Evolutionary conservation across 2,329 filamentous ascomycete genomes (phyloP), one percentile per base, ranked within the genome.

Genomic region (Hymenoscyphus repandus): DNA sequence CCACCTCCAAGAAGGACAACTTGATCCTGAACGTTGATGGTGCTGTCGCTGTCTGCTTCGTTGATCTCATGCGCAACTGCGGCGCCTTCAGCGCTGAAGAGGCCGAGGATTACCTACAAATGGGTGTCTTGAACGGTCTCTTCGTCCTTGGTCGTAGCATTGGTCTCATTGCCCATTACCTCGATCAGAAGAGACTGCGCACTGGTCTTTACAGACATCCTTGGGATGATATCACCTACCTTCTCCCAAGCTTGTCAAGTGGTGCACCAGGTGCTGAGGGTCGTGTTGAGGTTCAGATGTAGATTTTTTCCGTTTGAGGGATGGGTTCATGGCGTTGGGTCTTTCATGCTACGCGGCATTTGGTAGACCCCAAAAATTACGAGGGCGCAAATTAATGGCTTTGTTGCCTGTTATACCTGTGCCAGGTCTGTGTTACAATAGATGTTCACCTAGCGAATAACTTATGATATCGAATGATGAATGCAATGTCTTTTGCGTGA

Each of bases 1-100:
- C 93, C 50, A 99, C 93, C 45, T 96, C 90, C 60, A 99, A 99
- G 88, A 99, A 99, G 83, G 93, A 99, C 78, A 99, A 97, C 81
- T 83, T 99, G 63, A 99, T 99, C 66, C 85, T 99, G 67, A 99
- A 99, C 80, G 93, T 99, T 53, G 93, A 97, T 69, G 93, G 93
- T 66, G 96, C 90, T 72, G 88, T 99, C 68, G 93, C 93, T 62
- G 93, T 99, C 70, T 96, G 91, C 86, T 99, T 99, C 69, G 91
- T 99, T 60, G 93, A 99, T 68, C 79, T 99, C 58, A 79, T 99
- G 74, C 89, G 93, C 74, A 96, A 96, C 83, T 96, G 91, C 71
- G 93, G 93, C 71, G 92, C 93, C 50, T 99, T 99, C 82, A 92
- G 86, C 61, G 71, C 83, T 44, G 93, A 99, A 74, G 93, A 99